Conservation (phyloP, 352 stramenopile genomes). For the Thalassiosira hispida region DNA sequence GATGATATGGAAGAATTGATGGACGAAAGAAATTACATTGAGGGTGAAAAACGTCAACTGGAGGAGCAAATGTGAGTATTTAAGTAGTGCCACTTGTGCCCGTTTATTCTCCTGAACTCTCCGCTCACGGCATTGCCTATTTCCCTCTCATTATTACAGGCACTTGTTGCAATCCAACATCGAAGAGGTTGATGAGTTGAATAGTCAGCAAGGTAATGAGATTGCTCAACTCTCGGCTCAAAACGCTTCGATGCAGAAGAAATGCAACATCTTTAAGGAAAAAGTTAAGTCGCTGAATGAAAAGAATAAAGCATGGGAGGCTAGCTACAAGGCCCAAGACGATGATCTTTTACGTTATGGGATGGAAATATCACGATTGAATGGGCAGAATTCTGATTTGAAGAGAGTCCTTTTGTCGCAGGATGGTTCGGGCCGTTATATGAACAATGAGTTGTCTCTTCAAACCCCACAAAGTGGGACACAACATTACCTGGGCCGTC, state of each 20-base stretch:
- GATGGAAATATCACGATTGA: constrained; percentile 53
- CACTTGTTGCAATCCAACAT: constrained; percentile 11
- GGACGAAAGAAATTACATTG: constrained; percentile 12
- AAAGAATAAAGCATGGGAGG: constrained; percentile 45
- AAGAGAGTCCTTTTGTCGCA: constrained; percentile 12
- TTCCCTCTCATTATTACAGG: constrained; percentile 22
- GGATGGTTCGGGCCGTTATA: neutral
- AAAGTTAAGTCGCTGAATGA: constrained; percentile 37
- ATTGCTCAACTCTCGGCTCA: constrained; percentile 35
- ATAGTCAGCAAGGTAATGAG: constrained; percentile 2
- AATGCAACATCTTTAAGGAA: constrained; percentile 51
- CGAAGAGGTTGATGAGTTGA: constrained; percentile 21
- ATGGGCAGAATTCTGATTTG: constrained; percentile 14
- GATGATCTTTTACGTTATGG: constrained; percentile 47
- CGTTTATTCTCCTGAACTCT: neutral
- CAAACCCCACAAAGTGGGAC: constrained; percentile 22
- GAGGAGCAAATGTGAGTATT: constrained; percentile 46
- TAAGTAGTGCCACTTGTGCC: neutral
- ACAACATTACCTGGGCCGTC: constrained; percentile 3
- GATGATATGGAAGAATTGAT: constrained; percentile 43
- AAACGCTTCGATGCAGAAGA: constrained; percentile 41
- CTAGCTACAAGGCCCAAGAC: constrained; percentile 40
- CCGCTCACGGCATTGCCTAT: neutral
- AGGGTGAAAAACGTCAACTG: constrained; percentile 21
- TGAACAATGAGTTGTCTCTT: constrained; percentile 7